Evolutionary conservation across 495 filamentous ascomycete species (phyloP).

Genomic region (Jackrogersella multiformis): DNA sequence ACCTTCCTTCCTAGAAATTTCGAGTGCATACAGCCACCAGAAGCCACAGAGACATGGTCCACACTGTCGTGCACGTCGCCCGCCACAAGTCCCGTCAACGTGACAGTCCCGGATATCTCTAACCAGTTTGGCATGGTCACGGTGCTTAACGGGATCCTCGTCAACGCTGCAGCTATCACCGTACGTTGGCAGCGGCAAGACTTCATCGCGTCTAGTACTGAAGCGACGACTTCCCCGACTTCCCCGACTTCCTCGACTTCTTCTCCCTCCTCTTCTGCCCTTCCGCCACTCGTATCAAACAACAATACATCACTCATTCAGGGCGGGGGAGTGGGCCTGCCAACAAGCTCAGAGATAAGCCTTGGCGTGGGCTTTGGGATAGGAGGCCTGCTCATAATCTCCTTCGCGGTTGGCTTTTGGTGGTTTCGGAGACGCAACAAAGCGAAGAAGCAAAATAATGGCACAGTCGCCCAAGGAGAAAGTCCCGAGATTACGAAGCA

Average conservation of each 20-base stretch:
- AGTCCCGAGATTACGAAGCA: not conserved
- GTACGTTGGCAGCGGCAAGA: conserved; percentile 7
- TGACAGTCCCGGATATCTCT: conserved; percentile 2
- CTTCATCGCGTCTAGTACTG: not conserved
- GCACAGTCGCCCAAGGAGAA: not conserved
- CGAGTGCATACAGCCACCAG: not conserved
- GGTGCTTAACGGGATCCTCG: not conserved
- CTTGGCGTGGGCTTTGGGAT: not conserved
- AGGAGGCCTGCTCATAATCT: not conserved
- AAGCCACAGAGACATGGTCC: conserved; percentile 9
- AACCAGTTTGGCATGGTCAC: not conserved
- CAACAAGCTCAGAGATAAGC: not conserved
- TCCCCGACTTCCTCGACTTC: not conserved
- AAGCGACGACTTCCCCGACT: too few species aligned
- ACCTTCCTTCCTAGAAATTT: not conserved
- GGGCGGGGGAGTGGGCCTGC: not conserved
- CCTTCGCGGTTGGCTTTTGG: not conserved
- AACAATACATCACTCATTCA: not conserved
- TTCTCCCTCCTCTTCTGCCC: not conserved
- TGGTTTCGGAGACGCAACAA: not conserved
- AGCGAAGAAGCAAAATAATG: not conserved
- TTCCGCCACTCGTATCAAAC: not conserved
- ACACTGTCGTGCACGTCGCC: conserved; percentile 15
- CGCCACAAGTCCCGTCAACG: not conserved
- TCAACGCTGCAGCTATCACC: conserved; percentile 18